Evolutionary conservation across 768 basidiomycete genomes (phyloP).

Genomic region (Pleurotus djamor): DNA sequence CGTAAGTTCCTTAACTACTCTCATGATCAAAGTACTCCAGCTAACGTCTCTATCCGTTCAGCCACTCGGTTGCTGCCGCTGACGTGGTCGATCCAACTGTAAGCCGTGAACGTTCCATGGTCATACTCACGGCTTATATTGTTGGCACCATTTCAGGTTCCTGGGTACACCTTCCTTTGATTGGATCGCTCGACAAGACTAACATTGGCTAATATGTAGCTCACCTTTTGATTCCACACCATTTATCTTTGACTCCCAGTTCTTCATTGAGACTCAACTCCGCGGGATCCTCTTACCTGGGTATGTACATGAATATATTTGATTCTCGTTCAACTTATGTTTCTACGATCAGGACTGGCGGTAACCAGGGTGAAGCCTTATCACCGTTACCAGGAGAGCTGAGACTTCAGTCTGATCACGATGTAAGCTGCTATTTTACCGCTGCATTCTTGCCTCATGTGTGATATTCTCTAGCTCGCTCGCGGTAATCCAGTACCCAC

Average conservation of each 20-base stretch:
- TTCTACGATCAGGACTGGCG: conserved; percentile 24
- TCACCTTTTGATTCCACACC: conserved; percentile 48
- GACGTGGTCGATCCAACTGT: conserved; percentile 29
- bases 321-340: conserved; percentile 5
- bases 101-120: conserved; percentile 10
- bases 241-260: conserved; percentile 37
- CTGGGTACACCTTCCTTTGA: conserved; percentile 4
- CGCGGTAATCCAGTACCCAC: conserved; percentile 13
- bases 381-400: conserved; percentile 39
- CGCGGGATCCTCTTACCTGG: conserved; percentile 40
- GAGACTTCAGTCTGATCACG: conserved; percentile 41
- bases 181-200: background rate
- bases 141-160: conserved; percentile 10
- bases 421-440: conserved; percentile 14
- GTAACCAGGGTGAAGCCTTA: conserved; percentile 34
- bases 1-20: conserved; percentile 14
- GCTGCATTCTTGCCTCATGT: background rate
- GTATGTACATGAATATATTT: conserved; percentile 15
- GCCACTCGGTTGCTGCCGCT: conserved; percentile 22
- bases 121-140: conserved; percentile 12
- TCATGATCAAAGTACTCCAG: too few relatives aligned
- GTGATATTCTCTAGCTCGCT: conserved; percentile 18
- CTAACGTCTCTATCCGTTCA: background rate
- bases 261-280: conserved; percentile 44
- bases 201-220: conserved; percentile 8